phyloP scores from a whole-genome alignment of 176 grass and related monocot species.

The Musa itinerans region DNA sequence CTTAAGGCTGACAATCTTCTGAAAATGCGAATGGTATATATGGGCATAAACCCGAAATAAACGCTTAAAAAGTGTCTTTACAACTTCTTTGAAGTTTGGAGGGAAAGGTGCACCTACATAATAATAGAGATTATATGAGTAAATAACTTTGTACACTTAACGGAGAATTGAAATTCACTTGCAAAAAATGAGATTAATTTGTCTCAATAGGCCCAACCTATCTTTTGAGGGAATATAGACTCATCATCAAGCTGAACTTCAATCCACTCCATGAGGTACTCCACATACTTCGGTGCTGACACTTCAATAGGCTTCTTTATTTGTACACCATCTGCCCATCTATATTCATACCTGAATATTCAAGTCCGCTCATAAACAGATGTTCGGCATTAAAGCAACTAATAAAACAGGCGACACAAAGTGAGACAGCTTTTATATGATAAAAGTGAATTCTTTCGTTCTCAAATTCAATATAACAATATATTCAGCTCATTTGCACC shows the following conservation, averaged over 20 bases:
- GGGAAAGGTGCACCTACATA: constrained; percentile 73
- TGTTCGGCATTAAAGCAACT: background rate
- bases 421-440: background rate
- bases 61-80: constrained; percentile 93
- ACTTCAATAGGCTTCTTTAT: constrained; percentile 99
- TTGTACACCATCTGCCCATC: constrained; percentile 95
- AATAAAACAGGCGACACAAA: background rate
- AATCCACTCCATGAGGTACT: constrained; percentile 99
- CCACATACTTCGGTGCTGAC: constrained; percentile 95
- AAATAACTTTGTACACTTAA: background rate
- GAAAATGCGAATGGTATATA: constrained; percentile 92
- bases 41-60: constrained; percentile 95
- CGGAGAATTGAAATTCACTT: background rate
- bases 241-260: constrained; percentile 94
- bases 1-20: constrained; percentile 98
- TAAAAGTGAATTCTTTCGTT: no score
- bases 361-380: background rate
- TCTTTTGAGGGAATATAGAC: constrained; percentile 91
- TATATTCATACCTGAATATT: constrained; percentile 82
- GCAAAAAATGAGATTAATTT: background rate
- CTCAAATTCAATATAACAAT: no score
- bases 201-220: constrained; percentile 43
- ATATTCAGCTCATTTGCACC: no score
- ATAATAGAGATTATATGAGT: constrained; percentile 6
- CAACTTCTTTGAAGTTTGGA: constrained; percentile 92